Conservation (phyloP, 768 basidiomycete species). For the Termitomyces eurrhizus region DNA sequence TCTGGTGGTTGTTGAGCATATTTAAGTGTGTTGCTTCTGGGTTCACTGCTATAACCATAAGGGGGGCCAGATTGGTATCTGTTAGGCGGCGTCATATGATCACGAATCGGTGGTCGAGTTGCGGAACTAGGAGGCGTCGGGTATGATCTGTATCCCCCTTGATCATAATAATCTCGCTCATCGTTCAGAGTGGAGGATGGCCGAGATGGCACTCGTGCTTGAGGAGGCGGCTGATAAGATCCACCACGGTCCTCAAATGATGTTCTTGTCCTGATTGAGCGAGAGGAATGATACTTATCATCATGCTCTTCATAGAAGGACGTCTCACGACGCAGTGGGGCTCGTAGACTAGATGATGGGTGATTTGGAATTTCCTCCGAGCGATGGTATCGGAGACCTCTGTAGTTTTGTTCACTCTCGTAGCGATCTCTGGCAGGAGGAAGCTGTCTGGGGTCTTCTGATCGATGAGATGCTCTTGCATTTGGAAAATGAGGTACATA, state of each 20-base stretch:
- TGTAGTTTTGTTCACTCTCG: slow-evolving; percentile 10
- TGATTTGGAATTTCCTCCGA: slow-evolving; percentile 8
- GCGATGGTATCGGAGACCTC: slow-evolving; percentile 8
- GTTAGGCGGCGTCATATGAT: slow-evolving; percentile 8
- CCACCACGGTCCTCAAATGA: slow-evolving; percentile 22
- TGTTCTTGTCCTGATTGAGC: slow-evolving; percentile 20
- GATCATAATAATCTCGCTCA: slow-evolving; percentile 14
- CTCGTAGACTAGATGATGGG: slow-evolving; percentile 2
- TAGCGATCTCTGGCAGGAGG: slow-evolving; percentile 9
- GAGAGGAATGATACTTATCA: slow-evolving; percentile 12
- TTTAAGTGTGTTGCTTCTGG: slow-evolving; percentile 17
- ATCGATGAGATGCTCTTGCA: slow-evolving; percentile 8
- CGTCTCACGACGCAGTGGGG: slow-evolving; percentile 13
- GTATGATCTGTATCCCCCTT: slow-evolving; percentile 11
- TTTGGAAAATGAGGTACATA: slow-evolving; percentile 1
- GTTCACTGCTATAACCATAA: slow-evolving; percentile 10
- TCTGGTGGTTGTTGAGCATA: slow-evolving; percentile 15
- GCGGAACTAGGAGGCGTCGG: slow-evolving; percentile 18
- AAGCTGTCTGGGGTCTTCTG: slow-evolving; percentile 7
- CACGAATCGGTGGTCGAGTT: slow-evolving; percentile 13
- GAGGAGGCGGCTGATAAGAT: slow-evolving; percentile 8
- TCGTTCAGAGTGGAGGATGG: slow-evolving; percentile 14
- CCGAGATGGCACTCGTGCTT: slow-evolving; percentile 6
- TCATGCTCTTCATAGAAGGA: slow-evolving; percentile 21
- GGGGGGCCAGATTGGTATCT: slow-evolving; percentile 3